Conservation (phyloP, 352 stramenopile species). For the Phytophthora ohioensis region DNA sequence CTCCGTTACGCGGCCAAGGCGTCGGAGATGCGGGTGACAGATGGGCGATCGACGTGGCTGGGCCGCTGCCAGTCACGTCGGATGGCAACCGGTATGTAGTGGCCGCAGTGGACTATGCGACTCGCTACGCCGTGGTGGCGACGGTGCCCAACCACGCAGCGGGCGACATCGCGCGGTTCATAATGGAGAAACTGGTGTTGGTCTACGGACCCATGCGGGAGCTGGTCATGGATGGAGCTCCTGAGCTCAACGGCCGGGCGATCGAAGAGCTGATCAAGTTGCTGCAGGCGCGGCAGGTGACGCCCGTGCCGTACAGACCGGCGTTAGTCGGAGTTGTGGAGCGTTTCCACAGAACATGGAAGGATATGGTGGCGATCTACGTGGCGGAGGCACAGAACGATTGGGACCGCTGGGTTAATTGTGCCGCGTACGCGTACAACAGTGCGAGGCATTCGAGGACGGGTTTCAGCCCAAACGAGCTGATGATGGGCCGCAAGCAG, state of each 20-base stretch:
- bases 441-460: no score
- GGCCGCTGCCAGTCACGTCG: no score
- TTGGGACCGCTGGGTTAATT: no score
- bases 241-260: not conserved
- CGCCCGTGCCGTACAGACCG: slow-evolving; percentile 9
- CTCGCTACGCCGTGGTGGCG: not conserved
- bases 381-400: no score
- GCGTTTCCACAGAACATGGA: no score
- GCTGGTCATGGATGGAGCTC: slow-evolving; percentile 3
- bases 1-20: not conserved
- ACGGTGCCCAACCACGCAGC: not conserved
- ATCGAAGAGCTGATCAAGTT: not conserved
- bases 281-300: slow-evolving; percentile 3
- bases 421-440: no score
- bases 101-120: not conserved
- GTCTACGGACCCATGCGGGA: not conserved
- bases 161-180: not conserved
- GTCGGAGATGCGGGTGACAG: not conserved
- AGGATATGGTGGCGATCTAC: no score
- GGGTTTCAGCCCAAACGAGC: no score
- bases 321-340: not conserved
- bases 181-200: not conserved
- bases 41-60: not conserved
- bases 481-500: no score
- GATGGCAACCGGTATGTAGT: not conserved